Base-by-base conservation (phyloP, 257 asterid species). In the Petunia axillaris region DNA sequence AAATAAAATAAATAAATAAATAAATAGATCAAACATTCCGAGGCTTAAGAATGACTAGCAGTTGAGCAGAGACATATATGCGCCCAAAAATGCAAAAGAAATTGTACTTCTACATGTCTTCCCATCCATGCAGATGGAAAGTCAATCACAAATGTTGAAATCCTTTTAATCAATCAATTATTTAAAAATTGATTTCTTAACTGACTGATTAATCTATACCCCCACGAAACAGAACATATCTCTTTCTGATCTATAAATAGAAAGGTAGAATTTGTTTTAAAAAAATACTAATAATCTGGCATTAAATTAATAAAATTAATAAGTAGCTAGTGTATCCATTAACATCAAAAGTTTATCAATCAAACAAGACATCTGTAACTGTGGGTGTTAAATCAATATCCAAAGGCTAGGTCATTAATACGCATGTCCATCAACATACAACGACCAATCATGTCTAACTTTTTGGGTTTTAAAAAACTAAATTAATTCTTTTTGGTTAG, bases 381-480 rank as follows among this genome's bases (percentile, higher is more conserved):
- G 97, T 88, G 93, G 97, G 88, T 93, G 93, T 63, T 77, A 91
- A 87, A 91, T 93, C 95, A 81, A 82, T 89, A 75, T 93, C 95
- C 79, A 87, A 76, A 65, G 65, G 76, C 64, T 75, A 54, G 43
- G 46, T 81, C 62, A 15, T 39, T 13, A 14, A 44, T 62, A 37
- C 38, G 70, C 70, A 36, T 44, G 74, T 35, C 66, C 36, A 16
- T 41, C 52, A 58, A 16, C 60, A 16, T 9, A 58, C 5, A 76
- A 57, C 48, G 37, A n/a, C 75, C 53, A 40, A 62, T 76, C 57
- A 41, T 76, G 80, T 59, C 36, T 58, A 58, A 41, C 80, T 76
- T 58, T 77, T 59, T 77, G 80, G 35, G 2, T 41, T 58, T 4
- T 59, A 77, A 9, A 76, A 39, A 76, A 76, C 70, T 76, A 76